Evolutionary conservation across 2,329 filamentous ascomycete genomes (phyloP).

Genomic region (Cladosporium austrohemisphaericum): DNA sequence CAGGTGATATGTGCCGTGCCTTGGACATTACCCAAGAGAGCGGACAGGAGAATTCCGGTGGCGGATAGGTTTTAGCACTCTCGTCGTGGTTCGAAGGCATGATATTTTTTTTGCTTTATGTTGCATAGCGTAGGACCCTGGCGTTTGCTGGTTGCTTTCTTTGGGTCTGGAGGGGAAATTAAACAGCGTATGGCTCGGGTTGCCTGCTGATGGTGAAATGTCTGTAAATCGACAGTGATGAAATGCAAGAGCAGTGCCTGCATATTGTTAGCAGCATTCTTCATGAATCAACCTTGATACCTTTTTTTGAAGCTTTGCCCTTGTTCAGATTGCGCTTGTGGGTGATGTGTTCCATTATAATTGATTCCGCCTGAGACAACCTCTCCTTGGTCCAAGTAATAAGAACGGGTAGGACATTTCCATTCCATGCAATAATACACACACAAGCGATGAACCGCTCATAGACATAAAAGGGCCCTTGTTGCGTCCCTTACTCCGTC

Average conservation of each 20-base stretch:
- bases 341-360: no score
- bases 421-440: constrained; percentile 13
- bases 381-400: no score
- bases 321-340: no score
- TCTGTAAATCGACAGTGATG: background rate
- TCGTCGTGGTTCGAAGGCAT: background rate
- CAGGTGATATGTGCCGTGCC: constrained; percentile 48
- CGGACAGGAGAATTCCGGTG: constrained; percentile 22
- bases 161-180: background rate
- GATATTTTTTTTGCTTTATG: constrained; percentile 11
- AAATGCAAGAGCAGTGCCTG: background rate
- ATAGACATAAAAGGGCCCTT: background rate
- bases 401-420: background rate
- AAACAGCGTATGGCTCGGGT: background rate
- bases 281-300: no score
- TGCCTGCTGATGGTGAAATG: constrained; percentile 5
- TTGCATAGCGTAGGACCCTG: constrained; percentile 21
- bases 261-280: background rate
- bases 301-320: no score
- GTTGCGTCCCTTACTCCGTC: no score
- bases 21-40: constrained; percentile 48
- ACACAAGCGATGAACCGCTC: background rate
- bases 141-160: background rate
- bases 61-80: constrained; percentile 25
- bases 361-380: no score